Base-by-base conservation (phyloP, 495 filamentous ascomycete genomes). In the Chaetomium fimeti region DNA sequence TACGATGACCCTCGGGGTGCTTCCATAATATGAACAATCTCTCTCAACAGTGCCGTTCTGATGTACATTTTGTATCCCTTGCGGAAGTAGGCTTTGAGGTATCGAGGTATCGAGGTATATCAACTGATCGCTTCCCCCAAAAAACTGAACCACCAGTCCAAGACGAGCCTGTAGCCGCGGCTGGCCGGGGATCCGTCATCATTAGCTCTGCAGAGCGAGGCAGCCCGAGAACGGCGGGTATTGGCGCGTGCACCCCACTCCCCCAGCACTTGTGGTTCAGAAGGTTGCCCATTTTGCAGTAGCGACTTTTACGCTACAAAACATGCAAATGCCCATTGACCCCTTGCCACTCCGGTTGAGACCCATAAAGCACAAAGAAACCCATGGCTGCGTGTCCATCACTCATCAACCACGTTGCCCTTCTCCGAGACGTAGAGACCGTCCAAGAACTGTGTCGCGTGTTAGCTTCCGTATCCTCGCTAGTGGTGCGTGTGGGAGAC, bases 361-460 rank as follows among this genome's bases (percentile, higher is more conserved):
- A 76, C 74, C 74, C 74, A 75, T 69, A 75, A 76, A 75, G 69
- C 72, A 74, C 71, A 75, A 76, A 75, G 69, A 76, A 84, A 81
- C 79, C 72, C 81, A 76, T 73, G 77, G 78, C 76, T 67, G 61
- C 63, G 61, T 71, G 57, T 77, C 76, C 75, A 78, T 70, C 68
- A 72, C 60, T 87, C 90, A 75, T 90, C 89, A 69, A 83, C 82
- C 71, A 98, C 89, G 87, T 98, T 95, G 79, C 88, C 87, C 84
- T 88, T 87, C 91, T 98, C 93, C 71, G 92, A 96, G 73, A 98
- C 94, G 84, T 98, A 98, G 79, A 98, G 83, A 87, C 94, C 94
- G 83, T 98, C 94, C 86, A 98, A 86, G 89, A 98, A 98, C 94
- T 97, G 71, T 55, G 42, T 65, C 5, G 57, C 18, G 38, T 43